phyloP scores from a whole-genome alignment of 2,329 filamentous ascomycete genomes.

The Exophiala viscosa region DNA sequence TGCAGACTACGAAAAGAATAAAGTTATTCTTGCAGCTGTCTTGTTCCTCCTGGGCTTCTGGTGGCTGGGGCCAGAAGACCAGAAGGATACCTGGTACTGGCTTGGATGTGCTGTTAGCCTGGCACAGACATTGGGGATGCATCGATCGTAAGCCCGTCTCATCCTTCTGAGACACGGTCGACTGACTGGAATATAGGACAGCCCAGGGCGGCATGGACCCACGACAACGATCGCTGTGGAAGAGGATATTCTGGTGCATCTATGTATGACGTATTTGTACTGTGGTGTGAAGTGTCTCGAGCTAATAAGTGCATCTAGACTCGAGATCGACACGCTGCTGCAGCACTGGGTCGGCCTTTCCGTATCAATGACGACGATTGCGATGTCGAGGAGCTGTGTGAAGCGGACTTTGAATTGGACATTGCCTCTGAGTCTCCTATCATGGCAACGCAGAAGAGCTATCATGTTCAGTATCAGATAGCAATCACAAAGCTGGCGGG shows the following conservation, averaged over 20 bases:
- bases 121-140: constrained; percentile 30
- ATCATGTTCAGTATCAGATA: neutral
- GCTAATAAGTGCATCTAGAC: constrained; percentile 6
- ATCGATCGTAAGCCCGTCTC: constrained; percentile 25
- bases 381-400: constrained; percentile 22
- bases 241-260: constrained; percentile 27
- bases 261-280: constrained; percentile 12
- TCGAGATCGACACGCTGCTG: constrained; percentile 24
- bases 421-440: neutral
- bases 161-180: neutral
- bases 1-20: constrained; percentile 30
- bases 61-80: constrained; percentile 30
- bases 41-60: constrained; percentile 23
- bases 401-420: constrained; percentile 20
- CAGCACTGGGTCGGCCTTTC: constrained; percentile 28
- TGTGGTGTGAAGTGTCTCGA: neutral
- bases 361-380: constrained; percentile 28
- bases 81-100: constrained; percentile 32
- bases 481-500: neutral
- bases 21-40: constrained; percentile 26
- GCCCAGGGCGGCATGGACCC: constrained; percentile 14
- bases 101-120: constrained; percentile 27
- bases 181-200: constrained; percentile 14
- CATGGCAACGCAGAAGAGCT: neutral
- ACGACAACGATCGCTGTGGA: constrained; percentile 23